phyloP scores from a whole-genome alignment of 1,139 yeast genomes.

The Nadsonia commutata region DNA sequence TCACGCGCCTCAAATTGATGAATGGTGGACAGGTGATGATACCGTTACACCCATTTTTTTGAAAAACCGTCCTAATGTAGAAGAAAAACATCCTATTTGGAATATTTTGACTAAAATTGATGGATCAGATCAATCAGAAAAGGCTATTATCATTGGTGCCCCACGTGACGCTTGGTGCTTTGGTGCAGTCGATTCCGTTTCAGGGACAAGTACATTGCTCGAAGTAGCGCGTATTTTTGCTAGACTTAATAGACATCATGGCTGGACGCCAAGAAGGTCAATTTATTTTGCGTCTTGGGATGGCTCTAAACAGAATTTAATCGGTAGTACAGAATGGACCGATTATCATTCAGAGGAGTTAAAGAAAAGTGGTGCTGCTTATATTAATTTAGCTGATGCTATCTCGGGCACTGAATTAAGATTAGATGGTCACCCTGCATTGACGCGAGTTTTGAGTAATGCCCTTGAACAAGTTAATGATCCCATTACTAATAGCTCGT shows the following conservation, averaged over 20 bases:
- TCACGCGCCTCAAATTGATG: constrained; percentile 14
- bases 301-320: constrained; percentile 66
- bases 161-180: constrained; percentile 64
- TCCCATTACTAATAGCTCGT: constrained; percentile 10
- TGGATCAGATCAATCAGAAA: constrained; percentile 48
- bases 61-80: constrained; percentile 2
- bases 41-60: constrained; percentile 12
- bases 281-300: constrained; percentile 80
- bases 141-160: constrained; percentile 71
- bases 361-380: constrained; percentile 49
- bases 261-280: constrained; percentile 77
- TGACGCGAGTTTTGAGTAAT: constrained; percentile 32
- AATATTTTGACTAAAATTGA: constrained; percentile 3
- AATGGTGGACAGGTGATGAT: constrained; percentile 31
- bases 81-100: constrained; percentile 4
- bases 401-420: constrained; percentile 47
- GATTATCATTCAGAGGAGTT: constrained; percentile 42
- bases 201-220: constrained; percentile 62
- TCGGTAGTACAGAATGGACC: constrained; percentile 75
- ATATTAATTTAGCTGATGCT: constrained; percentile 65
- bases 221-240: constrained; percentile 62
- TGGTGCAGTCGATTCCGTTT: constrained; percentile 60
- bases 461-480: constrained; percentile 28
- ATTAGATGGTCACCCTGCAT: constrained; percentile 53
- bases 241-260: constrained; percentile 44